Evolutionary conservation across 2,329 filamentous ascomycete species (phyloP), one percentile per base, ranked within the genome.

Genomic region (Xylariaceae sp.): DNA sequence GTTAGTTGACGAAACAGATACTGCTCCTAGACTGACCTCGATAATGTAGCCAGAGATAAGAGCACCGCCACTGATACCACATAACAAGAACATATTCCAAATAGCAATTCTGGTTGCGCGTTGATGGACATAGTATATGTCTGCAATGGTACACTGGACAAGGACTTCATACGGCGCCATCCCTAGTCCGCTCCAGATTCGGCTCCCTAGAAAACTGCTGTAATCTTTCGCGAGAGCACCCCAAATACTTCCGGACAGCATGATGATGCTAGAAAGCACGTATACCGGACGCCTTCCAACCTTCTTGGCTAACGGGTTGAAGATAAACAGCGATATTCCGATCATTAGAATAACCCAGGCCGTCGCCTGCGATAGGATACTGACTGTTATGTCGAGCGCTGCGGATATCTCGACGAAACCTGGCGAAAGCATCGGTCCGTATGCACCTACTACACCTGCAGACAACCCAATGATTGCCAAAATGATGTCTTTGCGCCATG

Each of bases 141-240:
- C 77, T 5, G 75, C 75, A 45, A 79, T 75, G 0, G 78, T 82
- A 63, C 77, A 79, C 66, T 81, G 80, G 3, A 83, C 79, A 5
- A 84, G 67, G 2, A 80, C 75, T 61, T 83, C 81, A 53, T 77
- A 78, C 0, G 80, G 75, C 0, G 79, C 78, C 76, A 81, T 81
- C 3, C 78, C 78, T 4, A 82, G 65, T 3, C 76, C 79, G 4
- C 74, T 74, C 20, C 81, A 69, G 32, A 81, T 72, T 12, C 79
- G 72, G 48, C 75, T 77, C 3, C 71, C 79, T 0, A 81, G 66
- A 58, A 82, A 79, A 9, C 74, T 77, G 23, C 61, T 60, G 59
- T 81, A 81, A 52, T 70, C 70, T 21, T 74, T 72, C 16, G 77
- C 72, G 1, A 74, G 67, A 1, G 75, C 74, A 26, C 77, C 75